Percentiles rank a stretch among this genome's conserved stretches.
Conservation (phyloP, 169 alveolate species). For the Plasmodium relictum region DNA sequence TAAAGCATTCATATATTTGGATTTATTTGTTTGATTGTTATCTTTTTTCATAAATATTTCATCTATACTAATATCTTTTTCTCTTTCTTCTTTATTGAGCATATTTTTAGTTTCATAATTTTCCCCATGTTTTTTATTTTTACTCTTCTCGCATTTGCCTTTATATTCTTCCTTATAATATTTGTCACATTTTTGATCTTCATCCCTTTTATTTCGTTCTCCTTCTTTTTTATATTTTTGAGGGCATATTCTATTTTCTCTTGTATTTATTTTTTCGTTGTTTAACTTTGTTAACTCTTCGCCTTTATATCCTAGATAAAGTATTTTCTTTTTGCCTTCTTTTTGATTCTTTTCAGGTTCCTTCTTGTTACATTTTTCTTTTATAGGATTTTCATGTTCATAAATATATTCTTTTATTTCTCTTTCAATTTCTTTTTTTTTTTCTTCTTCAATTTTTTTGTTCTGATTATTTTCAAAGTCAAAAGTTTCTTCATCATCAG, state of each 20-base stretch:
- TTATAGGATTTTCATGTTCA: constrained; percentile 41
- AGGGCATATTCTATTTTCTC: constrained; percentile 3
- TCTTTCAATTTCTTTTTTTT: constrained; percentile 31
- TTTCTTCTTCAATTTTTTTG: constrained; percentile 31
- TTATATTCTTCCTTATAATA: constrained; percentile 1
- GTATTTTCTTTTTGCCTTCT: constrained; percentile 25
- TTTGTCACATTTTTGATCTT: constrained; percentile 2
- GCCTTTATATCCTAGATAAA: constrained; percentile 55
- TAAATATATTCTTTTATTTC: constrained; percentile 61
- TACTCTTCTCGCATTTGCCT: constrained; percentile 20
- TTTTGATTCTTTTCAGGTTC: constrained; percentile 1
- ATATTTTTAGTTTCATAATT: background rate
- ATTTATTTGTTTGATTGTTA: constrained; percentile 63
- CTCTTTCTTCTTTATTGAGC: background rate
- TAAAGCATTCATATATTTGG: constrained; percentile 82
- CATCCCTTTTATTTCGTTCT: constrained; percentile 12
- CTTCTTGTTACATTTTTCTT: background rate
- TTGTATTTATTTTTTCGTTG: background rate
- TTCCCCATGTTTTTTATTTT: background rate
- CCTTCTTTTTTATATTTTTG: constrained; percentile 18
- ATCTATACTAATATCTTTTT: constrained; percentile 34
- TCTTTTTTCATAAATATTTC: constrained; percentile 25
- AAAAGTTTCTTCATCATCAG: constrained; percentile 51
- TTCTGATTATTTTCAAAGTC: constrained; percentile 52
- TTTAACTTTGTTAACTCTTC: constrained; percentile 51